Conservation (phyloP, 331 rosid genomes). For the Dryas integrifolia region DNA sequence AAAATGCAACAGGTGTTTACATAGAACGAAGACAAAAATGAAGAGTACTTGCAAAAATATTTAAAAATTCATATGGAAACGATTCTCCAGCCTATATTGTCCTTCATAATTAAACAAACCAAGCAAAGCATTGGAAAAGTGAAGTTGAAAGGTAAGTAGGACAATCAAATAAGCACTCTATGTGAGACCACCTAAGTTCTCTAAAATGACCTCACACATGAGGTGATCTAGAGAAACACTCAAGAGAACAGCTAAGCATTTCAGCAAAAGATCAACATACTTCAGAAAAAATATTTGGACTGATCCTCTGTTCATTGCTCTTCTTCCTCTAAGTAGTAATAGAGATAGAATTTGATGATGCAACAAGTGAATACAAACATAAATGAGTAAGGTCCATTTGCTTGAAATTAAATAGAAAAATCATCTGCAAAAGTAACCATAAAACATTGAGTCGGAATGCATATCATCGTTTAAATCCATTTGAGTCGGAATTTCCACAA, state of each 20-base stretch:
- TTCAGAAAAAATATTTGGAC: not conserved
- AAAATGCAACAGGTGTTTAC: not conserved
- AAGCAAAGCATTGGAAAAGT: not conserved
- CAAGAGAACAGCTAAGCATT: not conserved
- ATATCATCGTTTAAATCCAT: not conserved
- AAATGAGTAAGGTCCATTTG: not conserved
- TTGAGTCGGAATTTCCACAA: not conserved
- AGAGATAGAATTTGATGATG: not conserved
- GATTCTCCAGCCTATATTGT: not conserved
- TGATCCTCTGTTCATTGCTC: too few relatives aligned
- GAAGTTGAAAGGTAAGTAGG: not conserved
- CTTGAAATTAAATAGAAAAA: slow-evolving; percentile 6
- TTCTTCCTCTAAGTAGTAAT: too few relatives aligned
- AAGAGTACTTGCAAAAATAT: not conserved
- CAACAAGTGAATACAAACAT: not conserved
- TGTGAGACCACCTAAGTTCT: not conserved
- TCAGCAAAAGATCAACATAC: not conserved
- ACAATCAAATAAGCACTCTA: not conserved
- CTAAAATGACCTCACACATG: not conserved
- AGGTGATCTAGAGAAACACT: not conserved
- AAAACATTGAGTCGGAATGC: not conserved
- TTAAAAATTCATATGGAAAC: not conserved
- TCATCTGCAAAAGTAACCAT: not conserved
- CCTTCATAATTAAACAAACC: not conserved
- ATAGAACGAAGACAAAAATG: not conserved